Base-by-base conservation (phyloP, 768 basidiomycete species). In the Tremella fuciformis region DNA sequence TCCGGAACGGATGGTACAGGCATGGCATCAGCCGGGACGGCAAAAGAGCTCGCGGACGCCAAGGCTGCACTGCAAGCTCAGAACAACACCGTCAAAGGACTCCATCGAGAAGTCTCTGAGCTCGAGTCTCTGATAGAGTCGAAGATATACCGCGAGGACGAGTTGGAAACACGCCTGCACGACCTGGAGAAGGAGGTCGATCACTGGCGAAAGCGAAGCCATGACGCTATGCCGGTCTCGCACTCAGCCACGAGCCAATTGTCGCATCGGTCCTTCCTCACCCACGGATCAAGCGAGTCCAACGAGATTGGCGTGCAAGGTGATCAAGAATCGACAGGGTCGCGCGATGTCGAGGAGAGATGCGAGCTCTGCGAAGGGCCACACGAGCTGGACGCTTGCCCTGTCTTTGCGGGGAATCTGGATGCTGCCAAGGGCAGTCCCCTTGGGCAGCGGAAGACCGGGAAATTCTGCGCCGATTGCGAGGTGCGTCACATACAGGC, bases 101-200 rank as follows among this genome's bases (percentile, higher is more conserved):
- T 92, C 59, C 87, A 89, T 77, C 88, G 91, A 69, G 91, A 97
- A 79, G 88, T 98, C 51, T 84, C 86, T 54, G 92, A 97, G 73
- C 82, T 97, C 18, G 94, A 98, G 76, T 83, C 86, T 39, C 81
- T 99, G 41, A 86, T 97, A n/a, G 94, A 99, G 74, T 83, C 89
- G 54, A 97, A 96, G 84, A 90, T 89, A 60, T 71, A 75, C 57
- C 59, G 66, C 24, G 72, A 76, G 58, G 75, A 69, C 55, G 75
- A 73, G 52, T 70, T 76, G n/a, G 73, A 75, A 50, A 64, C 47
- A 15, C 63, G 67, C 22, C 58, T 71, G 13, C 18, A 50, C 1
- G 59, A 63, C 1, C 70, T 76, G 13, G 65, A 72, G 38, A 50
- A 59, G 38, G 67, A 70, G n/a, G 21, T 65, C 46, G 60, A 61